Conservation (phyloP, 345 rosid species). For the Lepidium aucheri region DNA sequence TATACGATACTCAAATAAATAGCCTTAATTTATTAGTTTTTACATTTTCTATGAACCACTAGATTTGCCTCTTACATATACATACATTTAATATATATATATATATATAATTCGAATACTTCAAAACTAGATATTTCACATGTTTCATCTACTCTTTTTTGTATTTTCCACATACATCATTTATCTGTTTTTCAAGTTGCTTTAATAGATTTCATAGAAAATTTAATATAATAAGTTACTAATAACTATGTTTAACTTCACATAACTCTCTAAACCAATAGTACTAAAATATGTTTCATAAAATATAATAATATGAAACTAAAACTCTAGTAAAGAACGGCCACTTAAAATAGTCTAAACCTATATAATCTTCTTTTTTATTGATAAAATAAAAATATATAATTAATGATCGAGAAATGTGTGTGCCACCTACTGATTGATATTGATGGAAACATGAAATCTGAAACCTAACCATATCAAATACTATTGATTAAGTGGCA, state of each 20-base stretch:
- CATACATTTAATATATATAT: not conserved
- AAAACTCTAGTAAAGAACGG: too few relatives aligned
- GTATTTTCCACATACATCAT: not conserved
- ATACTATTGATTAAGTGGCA: not conserved
- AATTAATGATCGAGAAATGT: not conserved
- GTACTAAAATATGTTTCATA: too few relatives aligned
- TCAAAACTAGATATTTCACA: not conserved
- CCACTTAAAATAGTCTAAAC: not conserved
- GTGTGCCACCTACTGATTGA: not conserved
- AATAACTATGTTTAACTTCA: too few relatives aligned
- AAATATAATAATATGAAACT: too few relatives aligned
- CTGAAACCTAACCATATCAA: conserved; percentile 5
- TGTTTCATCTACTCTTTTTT: not conserved
- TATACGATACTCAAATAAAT: not conserved
- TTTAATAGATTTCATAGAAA: not conserved
- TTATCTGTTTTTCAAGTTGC: not conserved
- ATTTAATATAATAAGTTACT: too few relatives aligned
- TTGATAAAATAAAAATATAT: too few relatives aligned
- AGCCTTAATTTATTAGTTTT: not conserved
- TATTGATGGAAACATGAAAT: conserved; percentile 1
- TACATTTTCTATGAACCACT: not conserved
- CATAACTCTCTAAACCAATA: too few relatives aligned
- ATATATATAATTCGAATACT: not conserved
- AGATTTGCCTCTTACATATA: not conserved
- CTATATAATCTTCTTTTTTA: too few relatives aligned